Evolutionary conservation across 1,139 yeast species (phyloP).

Genomic region (Sugiyamaella japonica): DNA sequence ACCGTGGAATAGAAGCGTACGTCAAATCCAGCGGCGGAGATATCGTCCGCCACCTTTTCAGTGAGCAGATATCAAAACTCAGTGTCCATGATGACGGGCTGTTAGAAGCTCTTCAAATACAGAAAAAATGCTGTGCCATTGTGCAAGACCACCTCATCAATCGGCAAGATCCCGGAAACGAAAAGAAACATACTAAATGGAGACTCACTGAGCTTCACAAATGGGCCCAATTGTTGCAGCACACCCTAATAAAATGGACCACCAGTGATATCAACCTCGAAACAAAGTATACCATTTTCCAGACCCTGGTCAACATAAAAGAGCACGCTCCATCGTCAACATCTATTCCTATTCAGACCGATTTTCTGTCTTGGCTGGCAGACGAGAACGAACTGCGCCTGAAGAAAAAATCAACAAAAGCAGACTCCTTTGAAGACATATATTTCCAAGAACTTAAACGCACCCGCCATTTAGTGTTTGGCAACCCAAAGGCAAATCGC

Average conservation of each 20-base stretch:
- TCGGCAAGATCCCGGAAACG: slow-evolving; percentile 8
- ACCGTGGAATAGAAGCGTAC: slow-evolving; percentile 23
- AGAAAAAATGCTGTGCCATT: slow-evolving; percentile 15
- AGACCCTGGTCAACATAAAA: slow-evolving; percentile 34
- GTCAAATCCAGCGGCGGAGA: slow-evolving; percentile 29
- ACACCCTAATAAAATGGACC: slow-evolving; percentile 15
- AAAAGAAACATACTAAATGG: slow-evolving; percentile 20
- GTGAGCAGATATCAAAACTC: neutral
- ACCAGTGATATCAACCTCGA: slow-evolving; percentile 16
- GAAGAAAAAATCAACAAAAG: neutral
- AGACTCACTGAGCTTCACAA: slow-evolving; percentile 22
- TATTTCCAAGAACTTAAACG: slow-evolving; percentile 38
- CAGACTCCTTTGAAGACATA: slow-evolving; percentile 1
- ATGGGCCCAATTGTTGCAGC: slow-evolving; percentile 29
- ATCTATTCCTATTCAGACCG: slow-evolving; percentile 29
- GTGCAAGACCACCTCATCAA: slow-evolving; percentile 20
- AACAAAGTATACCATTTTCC: slow-evolving; percentile 25
- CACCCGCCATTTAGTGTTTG: slow-evolving; percentile 71
- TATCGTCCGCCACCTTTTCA: slow-evolving; percentile 24
- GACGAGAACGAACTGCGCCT: slow-evolving; percentile 41
- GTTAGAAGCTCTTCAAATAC: slow-evolving; percentile 2
- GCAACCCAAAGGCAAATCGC: slow-evolving; percentile 71
- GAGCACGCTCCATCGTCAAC: slow-evolving; percentile 22
- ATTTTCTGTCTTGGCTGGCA: slow-evolving; percentile 63
- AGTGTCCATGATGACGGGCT: neutral